phyloP scores from a whole-genome alignment of 2,329 filamentous ascomycete genomes.

The Aspergillus eucalypticola region DNA sequence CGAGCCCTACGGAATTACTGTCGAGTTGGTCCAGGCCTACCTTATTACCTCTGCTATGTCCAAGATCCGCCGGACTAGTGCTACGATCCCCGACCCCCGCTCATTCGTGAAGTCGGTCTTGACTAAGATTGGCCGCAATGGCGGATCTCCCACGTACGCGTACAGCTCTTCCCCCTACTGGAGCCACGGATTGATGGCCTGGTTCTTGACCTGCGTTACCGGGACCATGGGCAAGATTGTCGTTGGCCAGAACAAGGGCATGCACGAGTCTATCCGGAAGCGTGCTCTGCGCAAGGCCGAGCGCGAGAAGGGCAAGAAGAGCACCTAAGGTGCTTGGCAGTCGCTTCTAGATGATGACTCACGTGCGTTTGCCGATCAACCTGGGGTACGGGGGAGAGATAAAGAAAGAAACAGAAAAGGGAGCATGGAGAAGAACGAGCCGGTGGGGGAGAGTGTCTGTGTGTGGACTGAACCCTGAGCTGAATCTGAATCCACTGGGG shows the following conservation, averaged over 20 bases:
- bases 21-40: conserved; percentile 90
- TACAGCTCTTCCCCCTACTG: conserved; percentile 91
- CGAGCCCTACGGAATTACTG: conserved; percentile 74
- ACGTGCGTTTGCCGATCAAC: not conserved
- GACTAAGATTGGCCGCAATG: conserved; percentile 74
- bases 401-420: not conserved
- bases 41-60: conserved; percentile 96
- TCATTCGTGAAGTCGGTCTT: conserved; percentile 78
- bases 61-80: conserved; percentile 80
- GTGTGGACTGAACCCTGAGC: not conserved
- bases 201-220: conserved; percentile 66
- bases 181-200: conserved; percentile 87
- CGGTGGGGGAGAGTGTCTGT: not conserved
- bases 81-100: conserved; percentile 77
- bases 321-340: conserved; percentile 26
- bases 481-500: not conserved
- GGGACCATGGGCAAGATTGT: conserved; percentile 60
- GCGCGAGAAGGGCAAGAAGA: conserved; percentile 66
- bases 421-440: not conserved
- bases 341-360: not conserved
- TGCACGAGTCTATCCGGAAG: conserved; percentile 81
- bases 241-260: conserved; percentile 63
- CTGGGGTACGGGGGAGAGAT: not conserved
- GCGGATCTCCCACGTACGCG: conserved; percentile 74
- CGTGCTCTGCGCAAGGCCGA: conserved; percentile 82